Percentiles rank a stretch among this genome's conserved stretches.
These are phyloP conservation scores for Trichoderma endophyticum DNA, from an alignment of 2,329 filamentous ascomycete genomes.

Conservation along the genomic window DNA sequence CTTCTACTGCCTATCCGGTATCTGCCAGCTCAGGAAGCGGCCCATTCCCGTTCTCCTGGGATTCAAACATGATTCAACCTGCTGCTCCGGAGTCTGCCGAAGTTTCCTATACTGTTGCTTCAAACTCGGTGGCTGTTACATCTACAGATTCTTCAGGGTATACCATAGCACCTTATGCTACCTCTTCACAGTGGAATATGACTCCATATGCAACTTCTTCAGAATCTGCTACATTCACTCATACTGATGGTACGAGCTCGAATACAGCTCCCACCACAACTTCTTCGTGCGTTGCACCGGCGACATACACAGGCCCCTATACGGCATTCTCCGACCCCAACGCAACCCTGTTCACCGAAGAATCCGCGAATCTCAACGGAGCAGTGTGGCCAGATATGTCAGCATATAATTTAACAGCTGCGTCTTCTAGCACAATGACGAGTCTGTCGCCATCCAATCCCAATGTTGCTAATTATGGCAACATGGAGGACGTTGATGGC, in stretches of 20 bases:
- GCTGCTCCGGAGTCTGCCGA: not conserved
- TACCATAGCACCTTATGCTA: not conserved
- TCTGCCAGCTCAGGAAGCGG: not conserved
- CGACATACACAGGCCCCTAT: not conserved
- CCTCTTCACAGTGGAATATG: not conserved
- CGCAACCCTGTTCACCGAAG: not conserved
- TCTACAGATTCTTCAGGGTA: not conserved
- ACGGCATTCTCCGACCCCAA: not conserved
- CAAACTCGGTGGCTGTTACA: no score
- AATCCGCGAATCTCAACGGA: not conserved
- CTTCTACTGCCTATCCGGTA: not conserved
- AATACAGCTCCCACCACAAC: not conserved
- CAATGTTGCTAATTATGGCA: not conserved
- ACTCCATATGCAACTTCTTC: not conserved
- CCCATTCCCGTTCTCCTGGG: not conserved
- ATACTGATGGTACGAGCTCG: not conserved
- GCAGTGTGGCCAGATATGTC: not conserved
- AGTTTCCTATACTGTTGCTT: not conserved
- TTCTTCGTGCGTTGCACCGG: not conserved
- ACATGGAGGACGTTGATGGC: not conserved
- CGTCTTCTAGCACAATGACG: not conserved
- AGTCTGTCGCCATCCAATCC: not conserved
- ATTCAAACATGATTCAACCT: not conserved
- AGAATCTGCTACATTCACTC: not conserved
- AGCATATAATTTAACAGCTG: not conserved